Conservation (phyloP, 352 stramenopile genomes). For the Pythium brassicae region DNA sequence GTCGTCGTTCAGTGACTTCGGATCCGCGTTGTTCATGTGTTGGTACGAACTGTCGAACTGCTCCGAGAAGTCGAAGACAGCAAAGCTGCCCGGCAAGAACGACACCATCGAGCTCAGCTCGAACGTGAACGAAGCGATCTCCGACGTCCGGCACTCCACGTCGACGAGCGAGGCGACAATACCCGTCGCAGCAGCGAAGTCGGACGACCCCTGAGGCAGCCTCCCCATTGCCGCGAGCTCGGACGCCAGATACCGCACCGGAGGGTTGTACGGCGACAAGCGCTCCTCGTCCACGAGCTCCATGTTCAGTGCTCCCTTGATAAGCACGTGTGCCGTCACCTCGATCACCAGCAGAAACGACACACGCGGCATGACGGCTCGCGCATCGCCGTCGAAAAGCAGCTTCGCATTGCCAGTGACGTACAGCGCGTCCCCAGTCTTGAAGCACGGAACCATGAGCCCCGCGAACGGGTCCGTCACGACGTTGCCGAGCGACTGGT, state of each 20-base stretch:
- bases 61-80: background rate
- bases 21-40: background rate
- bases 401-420: background rate
- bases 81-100: background rate
- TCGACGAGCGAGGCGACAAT: background rate
- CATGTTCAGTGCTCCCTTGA: background rate
- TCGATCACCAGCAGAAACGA: background rate
- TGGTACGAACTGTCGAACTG: background rate
- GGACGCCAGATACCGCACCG: background rate
- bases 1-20: background rate
- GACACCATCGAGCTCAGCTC: background rate
- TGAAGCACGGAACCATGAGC: background rate
- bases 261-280: background rate
- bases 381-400: background rate
- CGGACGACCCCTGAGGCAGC: background rate
- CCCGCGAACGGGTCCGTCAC: background rate
- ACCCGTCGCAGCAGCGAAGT: background rate
- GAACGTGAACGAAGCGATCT: background rate
- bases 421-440: background rate
- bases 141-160: background rate
- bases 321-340: background rate
- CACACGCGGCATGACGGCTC: background rate
- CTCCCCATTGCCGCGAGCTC: background rate
- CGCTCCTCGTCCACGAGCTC: background rate
- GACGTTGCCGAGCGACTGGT: background rate